Conservation (phyloP, 2,329 filamentous ascomycete genomes). For the Claviceps paspali region DNA sequence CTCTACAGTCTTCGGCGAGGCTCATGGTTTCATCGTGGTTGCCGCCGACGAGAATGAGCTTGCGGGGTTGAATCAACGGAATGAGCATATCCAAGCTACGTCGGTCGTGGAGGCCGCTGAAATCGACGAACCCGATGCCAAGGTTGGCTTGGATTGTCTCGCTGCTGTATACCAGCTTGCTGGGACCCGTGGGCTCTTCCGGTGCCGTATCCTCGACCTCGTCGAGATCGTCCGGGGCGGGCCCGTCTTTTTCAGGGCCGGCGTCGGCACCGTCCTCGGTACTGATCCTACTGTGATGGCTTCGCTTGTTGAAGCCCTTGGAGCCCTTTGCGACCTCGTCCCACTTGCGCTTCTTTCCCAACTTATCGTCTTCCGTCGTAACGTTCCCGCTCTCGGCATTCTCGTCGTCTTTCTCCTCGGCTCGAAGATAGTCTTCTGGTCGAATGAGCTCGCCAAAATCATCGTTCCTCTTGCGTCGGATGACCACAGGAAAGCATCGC, state of each 20-base stretch:
- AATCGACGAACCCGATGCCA: conserved; percentile 78
- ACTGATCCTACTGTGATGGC: conserved; percentile 29
- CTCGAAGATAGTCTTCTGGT: conserved; percentile 83
- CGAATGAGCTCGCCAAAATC: conserved; percentile 91
- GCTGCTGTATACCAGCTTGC: conserved; percentile 53
- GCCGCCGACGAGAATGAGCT: conserved; percentile 83
- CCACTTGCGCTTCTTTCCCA: conserved; percentile 93
- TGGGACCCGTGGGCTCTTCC: conserved; percentile 46
- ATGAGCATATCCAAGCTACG: conserved; percentile 90
- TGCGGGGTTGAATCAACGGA: conserved; percentile 82
- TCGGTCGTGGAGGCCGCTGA: conserved; percentile 82
- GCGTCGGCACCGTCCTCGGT: conserved; percentile 31
- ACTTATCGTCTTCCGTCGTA: conserved; percentile 37
- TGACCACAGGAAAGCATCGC: conserved; percentile 76
- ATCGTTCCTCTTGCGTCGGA: conserved; percentile 64
- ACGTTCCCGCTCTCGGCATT: conserved; percentile 34
- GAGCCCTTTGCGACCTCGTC: conserved; percentile 42
- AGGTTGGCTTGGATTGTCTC: conserved; percentile 54
- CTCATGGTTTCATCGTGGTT: conserved; percentile 61
- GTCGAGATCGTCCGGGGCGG: conserved; percentile 39
- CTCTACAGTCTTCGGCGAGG: conserved; percentile 67
- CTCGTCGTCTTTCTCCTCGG: conserved; percentile 75
- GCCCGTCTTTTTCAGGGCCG: conserved; percentile 20
- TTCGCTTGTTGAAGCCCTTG: conserved; percentile 41
- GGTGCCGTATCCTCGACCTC: conserved; percentile 39